Percentiles rank a stretch among this genome's conserved stretches.
These are phyloP conservation scores for Hansenula lynferdii DNA, from an alignment of 1,139 yeast genomes.

Conservation along the genomic window DNA sequence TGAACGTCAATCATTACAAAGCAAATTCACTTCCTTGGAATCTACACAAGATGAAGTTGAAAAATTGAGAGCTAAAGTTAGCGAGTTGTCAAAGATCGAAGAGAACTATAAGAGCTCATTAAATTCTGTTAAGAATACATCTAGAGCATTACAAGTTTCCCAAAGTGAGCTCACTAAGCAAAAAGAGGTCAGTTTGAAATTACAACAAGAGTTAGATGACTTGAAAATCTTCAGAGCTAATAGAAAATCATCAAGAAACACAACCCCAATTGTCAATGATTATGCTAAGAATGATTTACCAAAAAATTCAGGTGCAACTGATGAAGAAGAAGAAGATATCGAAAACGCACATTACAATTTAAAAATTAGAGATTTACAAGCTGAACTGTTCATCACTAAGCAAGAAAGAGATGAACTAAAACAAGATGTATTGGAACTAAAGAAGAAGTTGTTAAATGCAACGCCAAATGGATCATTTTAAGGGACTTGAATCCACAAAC, in stretches of 20 bases:
- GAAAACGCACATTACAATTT: constrained; percentile 66
- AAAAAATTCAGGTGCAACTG: constrained; percentile 7
- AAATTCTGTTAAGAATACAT: constrained; percentile 68
- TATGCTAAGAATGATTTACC: constrained; percentile 6
- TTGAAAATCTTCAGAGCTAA: constrained; percentile 42
- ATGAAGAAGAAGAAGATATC: constrained; percentile 44
- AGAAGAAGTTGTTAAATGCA: constrained; percentile 46
- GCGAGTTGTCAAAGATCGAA: constrained; percentile 36
- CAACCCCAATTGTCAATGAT: constrained; percentile 29
- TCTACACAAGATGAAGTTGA: constrained; percentile 12
- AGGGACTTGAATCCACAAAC: too few species aligned
- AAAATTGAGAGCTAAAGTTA: constrained; percentile 27
- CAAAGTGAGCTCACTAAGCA: constrained; percentile 66
- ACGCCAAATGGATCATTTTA: constrained; percentile 10
- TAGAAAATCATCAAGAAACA: constrained; percentile 33
- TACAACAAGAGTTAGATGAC: constrained; percentile 67
- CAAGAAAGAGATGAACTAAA: constrained; percentile 83
- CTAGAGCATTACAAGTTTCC: constrained; percentile 67
- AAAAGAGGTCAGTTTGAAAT: constrained; percentile 49
- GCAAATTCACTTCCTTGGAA: constrained; percentile 14
- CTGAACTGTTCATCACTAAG: constrained; percentile 73
- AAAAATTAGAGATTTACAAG: constrained; percentile 78
- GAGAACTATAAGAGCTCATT: constrained; percentile 66
- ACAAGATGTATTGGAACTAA: constrained; percentile 53
- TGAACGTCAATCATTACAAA: not conserved